phyloP scores from a whole-genome alignment of 495 filamentous ascomycete species.

The Penicillium argentinense region DNA sequence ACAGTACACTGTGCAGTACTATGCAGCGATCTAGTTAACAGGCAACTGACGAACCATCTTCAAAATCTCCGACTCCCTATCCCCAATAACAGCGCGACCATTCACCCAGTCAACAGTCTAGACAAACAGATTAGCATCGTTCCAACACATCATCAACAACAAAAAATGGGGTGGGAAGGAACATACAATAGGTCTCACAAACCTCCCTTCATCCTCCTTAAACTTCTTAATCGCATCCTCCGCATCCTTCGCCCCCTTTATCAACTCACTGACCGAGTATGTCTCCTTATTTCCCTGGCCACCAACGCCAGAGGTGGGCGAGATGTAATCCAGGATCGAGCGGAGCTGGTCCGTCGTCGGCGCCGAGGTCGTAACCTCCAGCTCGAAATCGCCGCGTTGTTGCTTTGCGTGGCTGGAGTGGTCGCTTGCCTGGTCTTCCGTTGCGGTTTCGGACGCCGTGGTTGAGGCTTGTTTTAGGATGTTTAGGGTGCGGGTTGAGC shows the following conservation, averaged over 20 bases:
- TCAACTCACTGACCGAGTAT: conserved; percentile 49
- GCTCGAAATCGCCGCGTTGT: conserved; percentile 70
- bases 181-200: conserved; percentile 73
- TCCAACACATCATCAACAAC: not conserved
- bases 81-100: conserved; percentile 74
- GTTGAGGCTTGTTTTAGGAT: conserved; percentile 74
- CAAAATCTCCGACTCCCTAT: conserved; percentile 80
- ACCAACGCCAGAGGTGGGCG: conserved; percentile 43
- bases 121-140: no score
- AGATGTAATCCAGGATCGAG: conserved; percentile 87
- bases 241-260: conserved; percentile 68
- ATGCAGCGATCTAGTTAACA: conserved; percentile 10
- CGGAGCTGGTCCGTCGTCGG: conserved; percentile 83
- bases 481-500: conserved; percentile 65
- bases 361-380: conserved; percentile 76
- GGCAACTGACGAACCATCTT: conserved; percentile 63
- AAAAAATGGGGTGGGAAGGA: conserved; percentile 6
- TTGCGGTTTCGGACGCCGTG: conserved; percentile 56
- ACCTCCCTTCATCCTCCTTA: conserved; percentile 54
- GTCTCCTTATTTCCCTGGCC: conserved; percentile 22
- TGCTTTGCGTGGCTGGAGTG: conserved; percentile 54
- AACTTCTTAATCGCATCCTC: conserved; percentile 78
- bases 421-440: conserved; percentile 65
- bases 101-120: conserved; percentile 93
- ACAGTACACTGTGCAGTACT: not conserved